Base-by-base conservation (phyloP, 768 basidiomycete species). In the Mycena rosella region DNA sequence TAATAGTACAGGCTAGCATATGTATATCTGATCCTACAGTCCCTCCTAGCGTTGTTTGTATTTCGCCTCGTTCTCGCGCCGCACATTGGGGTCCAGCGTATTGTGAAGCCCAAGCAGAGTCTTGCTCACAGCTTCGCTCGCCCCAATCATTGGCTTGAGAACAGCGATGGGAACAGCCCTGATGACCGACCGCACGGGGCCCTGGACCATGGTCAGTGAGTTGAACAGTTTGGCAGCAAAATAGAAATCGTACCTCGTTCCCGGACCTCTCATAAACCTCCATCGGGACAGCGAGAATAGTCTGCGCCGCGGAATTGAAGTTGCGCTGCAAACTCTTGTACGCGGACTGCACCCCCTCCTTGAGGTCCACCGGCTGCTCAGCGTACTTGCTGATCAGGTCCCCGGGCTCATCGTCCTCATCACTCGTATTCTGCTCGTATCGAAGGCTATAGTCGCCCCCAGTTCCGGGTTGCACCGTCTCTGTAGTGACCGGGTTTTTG, bases 201-300 rank as follows among this genome's bases (percentile, higher is more conserved):
- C 96, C 96, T 99, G 75, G 2, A 58, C 8, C 59, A 71, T 26
- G 14, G 38, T 29, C 42, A 20, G 9, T 20, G 24, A 42, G 30
- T 27, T 30, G 54, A 48, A 68, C 63, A n/a, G n/a, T n/a, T 53
- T 67, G 68, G 55, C 2, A 69, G 20, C 30, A 24, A 45, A 36
- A 44, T 40, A 51, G 29, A 8, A 15, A 20, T 24, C 27, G 38
- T 24, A 93, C 96, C 87, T 98, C 94, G 63, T 91, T 92, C 10
- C 95, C 95, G 13, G 96, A 93, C 66, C 93, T 86, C 79, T 99
- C 98, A 73, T 98, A 97, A 14, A 98, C 96, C 78, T 99, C 98
- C 97, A 99, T 98, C 1, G 98, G 98, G 1, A 99, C 95, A 0
- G 98, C 97, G 40, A 99, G 86, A 68, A 99, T 99, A 0, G 98